These are phyloP conservation scores for Elaeis guineensis DNA, from an alignment of 176 grass and related monocot genomes.

Conservation along the genomic window DNA sequence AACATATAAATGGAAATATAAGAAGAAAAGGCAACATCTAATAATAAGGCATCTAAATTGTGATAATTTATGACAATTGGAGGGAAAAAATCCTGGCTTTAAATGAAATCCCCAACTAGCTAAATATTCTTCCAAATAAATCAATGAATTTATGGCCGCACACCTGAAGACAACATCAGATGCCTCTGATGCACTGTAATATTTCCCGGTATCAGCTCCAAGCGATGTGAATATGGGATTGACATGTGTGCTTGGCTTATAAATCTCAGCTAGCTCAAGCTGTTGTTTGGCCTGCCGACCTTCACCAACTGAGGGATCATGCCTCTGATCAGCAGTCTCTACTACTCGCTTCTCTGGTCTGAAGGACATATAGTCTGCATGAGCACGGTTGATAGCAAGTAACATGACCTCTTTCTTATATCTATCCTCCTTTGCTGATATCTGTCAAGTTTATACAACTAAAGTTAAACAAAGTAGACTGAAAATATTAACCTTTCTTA, in stretches of 20 bases:
- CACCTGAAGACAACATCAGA: slow-evolving; percentile 81
- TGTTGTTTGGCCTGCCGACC: slow-evolving; percentile 38
- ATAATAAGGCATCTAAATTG: no score
- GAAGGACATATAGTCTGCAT: slow-evolving; percentile 70
- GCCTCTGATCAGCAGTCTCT: slow-evolving; percentile 44
- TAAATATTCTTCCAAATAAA: no score
- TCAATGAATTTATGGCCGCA: neutral
- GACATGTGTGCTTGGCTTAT: slow-evolving; percentile 77
- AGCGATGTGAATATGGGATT: slow-evolving; percentile 76
- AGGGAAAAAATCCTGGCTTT: no score
- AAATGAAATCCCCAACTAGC: no score
- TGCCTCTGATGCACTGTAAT: slow-evolving; percentile 72
- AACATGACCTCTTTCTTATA: slow-evolving; percentile 79
- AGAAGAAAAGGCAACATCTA: slow-evolving; percentile 8
- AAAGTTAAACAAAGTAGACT: no score
- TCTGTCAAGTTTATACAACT: slow-evolving; percentile 29
- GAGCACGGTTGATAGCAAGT: slow-evolving; percentile 38
- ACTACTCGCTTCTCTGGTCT: slow-evolving; percentile 67
- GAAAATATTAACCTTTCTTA: no score
- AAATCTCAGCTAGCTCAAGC: slow-evolving; percentile 76
- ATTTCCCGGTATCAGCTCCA: slow-evolving; percentile 61
- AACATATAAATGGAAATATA: slow-evolving; percentile 5
- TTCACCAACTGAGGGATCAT: slow-evolving; percentile 38
- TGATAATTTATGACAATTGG: no score
- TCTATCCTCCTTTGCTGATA: slow-evolving; percentile 80